Conservation (phyloP, 148 eudicot genomes). For the Arbutus unedo region DNA sequence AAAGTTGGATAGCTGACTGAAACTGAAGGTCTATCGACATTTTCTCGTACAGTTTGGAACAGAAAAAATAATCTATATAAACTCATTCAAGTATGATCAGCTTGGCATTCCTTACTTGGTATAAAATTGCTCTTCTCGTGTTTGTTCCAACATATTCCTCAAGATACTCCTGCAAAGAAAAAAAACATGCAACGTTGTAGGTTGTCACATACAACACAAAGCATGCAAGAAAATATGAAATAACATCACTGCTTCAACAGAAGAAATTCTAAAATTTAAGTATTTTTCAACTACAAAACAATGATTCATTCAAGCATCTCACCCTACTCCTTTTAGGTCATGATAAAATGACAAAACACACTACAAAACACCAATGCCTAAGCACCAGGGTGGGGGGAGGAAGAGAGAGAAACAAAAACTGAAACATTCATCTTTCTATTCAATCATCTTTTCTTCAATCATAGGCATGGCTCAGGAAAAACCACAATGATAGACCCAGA, state of each 20-base stretch:
- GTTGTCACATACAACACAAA: conserved; percentile 8
- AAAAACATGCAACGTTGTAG: conserved; percentile 16
- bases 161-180: conserved; percentile 71
- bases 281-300: neutral
- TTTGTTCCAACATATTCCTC: conserved; percentile 64
- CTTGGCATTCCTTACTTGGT: conserved; percentile 53
- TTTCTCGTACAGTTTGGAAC: neutral
- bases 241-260: neutral
- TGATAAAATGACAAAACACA: neutral
- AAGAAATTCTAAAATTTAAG: neutral
- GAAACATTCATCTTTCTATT: too few species aligned
- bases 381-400: neutral
- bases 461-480: neutral
- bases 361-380: neutral
- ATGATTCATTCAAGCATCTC: neutral
- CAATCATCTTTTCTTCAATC: neutral
- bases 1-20: conserved; percentile 6
- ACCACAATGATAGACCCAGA: neutral
- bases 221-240: neutral
- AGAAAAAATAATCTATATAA: neutral
- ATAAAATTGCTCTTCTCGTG: conserved; percentile 69
- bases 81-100: neutral
- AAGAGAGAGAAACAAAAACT: too few species aligned
- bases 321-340: neutral
- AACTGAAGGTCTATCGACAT: neutral